Conservation (phyloP, 805 yeast genomes). For the Millerozyma miso region DNA sequence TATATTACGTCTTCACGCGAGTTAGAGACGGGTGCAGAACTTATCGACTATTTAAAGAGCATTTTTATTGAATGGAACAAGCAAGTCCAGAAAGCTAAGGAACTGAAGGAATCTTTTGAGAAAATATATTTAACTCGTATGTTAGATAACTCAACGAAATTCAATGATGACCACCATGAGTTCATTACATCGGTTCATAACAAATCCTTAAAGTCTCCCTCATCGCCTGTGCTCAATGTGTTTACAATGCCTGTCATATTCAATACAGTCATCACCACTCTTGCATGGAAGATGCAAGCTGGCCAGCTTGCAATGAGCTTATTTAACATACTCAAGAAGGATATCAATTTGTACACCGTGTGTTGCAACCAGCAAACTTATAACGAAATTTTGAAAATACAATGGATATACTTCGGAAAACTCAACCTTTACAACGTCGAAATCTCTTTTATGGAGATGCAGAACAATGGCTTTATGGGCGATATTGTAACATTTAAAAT, state of each 20-base stretch:
- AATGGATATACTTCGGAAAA: conserved; percentile 38
- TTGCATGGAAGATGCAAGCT: conserved; percentile 24
- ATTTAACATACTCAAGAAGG: conserved; percentile 31
- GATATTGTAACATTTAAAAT: conserved; percentile 32
- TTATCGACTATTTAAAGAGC: conserved; percentile 15
- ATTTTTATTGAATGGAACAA: conserved; percentile 12
- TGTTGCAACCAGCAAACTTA: conserved; percentile 39
- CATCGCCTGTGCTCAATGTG: conserved; percentile 25
- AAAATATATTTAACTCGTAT: conserved; percentile 6
- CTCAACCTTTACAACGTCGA: conserved; percentile 32
- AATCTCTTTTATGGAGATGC: conserved; percentile 33
- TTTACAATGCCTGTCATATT: conserved; percentile 34
- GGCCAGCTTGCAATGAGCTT: conserved; percentile 34
- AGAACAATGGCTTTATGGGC: conserved; percentile 38
- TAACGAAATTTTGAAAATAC: conserved; percentile 32
- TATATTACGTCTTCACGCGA: conserved; percentile 12
- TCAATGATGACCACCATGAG: conserved; percentile 15
- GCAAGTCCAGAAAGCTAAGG: conserved; percentile 1
- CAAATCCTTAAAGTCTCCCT: conserved; percentile 15
- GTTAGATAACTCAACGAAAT: conserved; percentile 4
- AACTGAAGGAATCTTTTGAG: conserved; percentile 3
- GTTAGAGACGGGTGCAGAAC: conserved; percentile 9
- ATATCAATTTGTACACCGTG: conserved; percentile 28
- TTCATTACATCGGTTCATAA: conserved; percentile 13
- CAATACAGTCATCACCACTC: conserved; percentile 25